Evolutionary conservation across 371 early-diverging fungal species (phyloP).

Genomic region (Massospora cicadina): DNA sequence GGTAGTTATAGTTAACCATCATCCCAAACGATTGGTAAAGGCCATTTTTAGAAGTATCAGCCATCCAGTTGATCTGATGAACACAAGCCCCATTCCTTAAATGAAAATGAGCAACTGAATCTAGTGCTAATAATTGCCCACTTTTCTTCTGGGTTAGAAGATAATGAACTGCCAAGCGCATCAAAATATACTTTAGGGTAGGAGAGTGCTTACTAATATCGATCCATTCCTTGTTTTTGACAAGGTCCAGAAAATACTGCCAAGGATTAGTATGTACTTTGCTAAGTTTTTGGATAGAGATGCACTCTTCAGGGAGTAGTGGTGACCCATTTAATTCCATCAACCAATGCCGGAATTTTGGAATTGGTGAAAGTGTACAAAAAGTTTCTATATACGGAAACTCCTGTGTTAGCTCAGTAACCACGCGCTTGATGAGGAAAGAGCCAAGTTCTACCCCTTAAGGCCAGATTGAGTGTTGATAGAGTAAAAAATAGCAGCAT

Average conservation of each 20-base stretch:
- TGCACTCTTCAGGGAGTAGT: not conserved
- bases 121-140: constrained; percentile 35
- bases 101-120: constrained; percentile 83
- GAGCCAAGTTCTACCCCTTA: constrained; percentile 65
- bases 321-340: constrained; percentile 10
- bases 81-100: constrained; percentile 74
- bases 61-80: constrained; percentile 66
- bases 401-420: constrained; percentile 39
- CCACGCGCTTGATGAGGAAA: constrained; percentile 70
- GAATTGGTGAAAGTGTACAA: constrained; percentile 73
- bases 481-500: constrained; percentile 70
- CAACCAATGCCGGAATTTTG: constrained; percentile 63
- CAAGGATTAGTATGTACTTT: not conserved
- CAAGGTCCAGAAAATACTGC: not conserved
- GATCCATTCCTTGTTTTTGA: constrained; percentile 14
- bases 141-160: constrained; percentile 40
- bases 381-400: constrained; percentile 50
- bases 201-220: constrained; percentile 15
- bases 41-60: constrained; percentile 52
- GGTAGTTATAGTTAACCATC: constrained; percentile 78
- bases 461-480: constrained; percentile 60
- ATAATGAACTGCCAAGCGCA: constrained; percentile 45
- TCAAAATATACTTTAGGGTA: constrained; percentile 33
- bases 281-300: not conserved
- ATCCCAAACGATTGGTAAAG: constrained; percentile 60